Base-by-base conservation (phyloP, 257 asterid species). In the Fraxinus anomala region DNA sequence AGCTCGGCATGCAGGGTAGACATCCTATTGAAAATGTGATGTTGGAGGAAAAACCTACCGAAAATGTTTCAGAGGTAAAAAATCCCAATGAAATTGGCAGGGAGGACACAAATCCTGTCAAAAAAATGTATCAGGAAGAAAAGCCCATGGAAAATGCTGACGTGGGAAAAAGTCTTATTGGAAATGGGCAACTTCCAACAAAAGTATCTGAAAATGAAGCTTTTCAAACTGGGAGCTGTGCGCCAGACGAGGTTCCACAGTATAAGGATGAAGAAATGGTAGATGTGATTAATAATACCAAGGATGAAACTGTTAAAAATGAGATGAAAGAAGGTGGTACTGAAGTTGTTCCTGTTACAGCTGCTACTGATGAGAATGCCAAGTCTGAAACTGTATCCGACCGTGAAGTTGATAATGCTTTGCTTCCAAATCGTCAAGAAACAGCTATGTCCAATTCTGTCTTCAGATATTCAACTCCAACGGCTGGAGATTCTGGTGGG, bases 361-460 rank as follows among this genome's bases (percentile, higher is more conserved):
- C 54, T 70, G 72, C 23, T 28, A 28, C 36, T 67, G 78, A 44
- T 67, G 87, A 63, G 33, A 76, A 68, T 66, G 59, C 26, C 59
- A 37, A 49, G 31, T 21, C 66, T 72, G 87, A 84, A 73, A 68
- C 78, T 63, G 77, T 83, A 17, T 80, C 80, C 9, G 78, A 79
- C 72, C 49, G 30, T 8, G 82, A 78, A 68, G 76, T 14, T 59
- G 80, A 65, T 70, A 82, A 74, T 70, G 40, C 79, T 79, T 78
- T 85, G 1, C 37, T 51, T 63, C 78, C 77, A 76, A 79, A 70
- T 24, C 82, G 75, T 72, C 82, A 54, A 14, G 89, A 82, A 78
- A 79, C 89, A 40, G 82, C 85, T 70, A 85, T 88, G 72, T 89
- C 93, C 40, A 83, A 72, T 49, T 36, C 83, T 42, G 68, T 76